Evolutionary conservation across 2,329 filamentous ascomycete species (phyloP), one percentile per base, ranked within the genome.

Genomic region (Cylindrodendrum hubeiense): DNA sequence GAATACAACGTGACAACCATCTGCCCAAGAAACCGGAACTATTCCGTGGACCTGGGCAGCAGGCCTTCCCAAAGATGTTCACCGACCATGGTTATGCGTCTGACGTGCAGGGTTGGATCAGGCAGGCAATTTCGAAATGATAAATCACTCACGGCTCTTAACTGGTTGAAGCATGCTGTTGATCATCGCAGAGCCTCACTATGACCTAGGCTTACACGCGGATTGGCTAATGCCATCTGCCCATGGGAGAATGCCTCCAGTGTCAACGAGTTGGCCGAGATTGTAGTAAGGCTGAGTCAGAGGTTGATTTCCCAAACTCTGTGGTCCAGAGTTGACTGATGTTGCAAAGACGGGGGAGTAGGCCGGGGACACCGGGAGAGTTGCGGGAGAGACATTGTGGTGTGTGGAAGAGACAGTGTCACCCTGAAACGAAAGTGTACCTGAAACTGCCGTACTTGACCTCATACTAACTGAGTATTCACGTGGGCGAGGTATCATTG

Each of bases 31-130:
- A 39, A 26, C 33, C 28, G 5, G 47, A 28, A 39, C 10, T 15
- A 30, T 34, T 30, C 9, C 22, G 39, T 24, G 30, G 46, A 26
- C 41, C 41, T 33, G 21, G 19, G 13, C 19, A 41, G 19, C 30
- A 37, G 24, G 50, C 28, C 26, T 56, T 39, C 46, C 10, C 41
- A 21, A 21, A 30, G 39, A 46, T 13, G 21, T 53, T 54, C 26
- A 56, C 62, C 44, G 56, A 47, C 22, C 13, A 21, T 22, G 51
- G 39, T 13, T 34, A 47, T 37, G 46, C 33, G 55, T 62, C 63
- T 65, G 59, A 66, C 59, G 21, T 55, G 63, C 63, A 66, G 59
- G 24, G 53, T 66, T 54, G n/a, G 47, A 66, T 63, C 63, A 63
- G 59, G 63, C 63, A 66, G 63, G 46, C 50, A 51, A 15, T 26